These are phyloP conservation scores for Fusarium citri DNA, from an alignment of 2,329 filamentous ascomycete genomes.

Conservation along the genomic window DNA sequence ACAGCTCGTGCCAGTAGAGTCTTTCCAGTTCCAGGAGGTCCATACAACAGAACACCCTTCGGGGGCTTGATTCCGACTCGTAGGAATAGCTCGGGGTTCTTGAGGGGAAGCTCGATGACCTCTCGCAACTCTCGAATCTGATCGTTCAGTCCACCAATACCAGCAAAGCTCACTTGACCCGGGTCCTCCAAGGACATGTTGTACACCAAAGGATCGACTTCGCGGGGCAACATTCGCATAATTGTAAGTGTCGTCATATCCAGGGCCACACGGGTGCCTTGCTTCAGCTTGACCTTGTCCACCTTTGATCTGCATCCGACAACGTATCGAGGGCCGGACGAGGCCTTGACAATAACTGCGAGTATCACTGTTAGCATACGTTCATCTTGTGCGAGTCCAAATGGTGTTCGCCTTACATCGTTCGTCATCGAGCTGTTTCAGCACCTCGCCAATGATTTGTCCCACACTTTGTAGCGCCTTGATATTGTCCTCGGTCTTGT, in stretches of 20 bases:
- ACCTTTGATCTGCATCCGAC: conserved; percentile 99
- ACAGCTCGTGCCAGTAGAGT: conserved; percentile 94
- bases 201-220: conserved; percentile 98
- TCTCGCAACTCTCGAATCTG: conserved; percentile 97
- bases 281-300: conserved; percentile 96
- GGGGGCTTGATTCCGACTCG: conserved; percentile 98
- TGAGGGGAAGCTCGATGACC: conserved; percentile 96
- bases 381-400: conserved; percentile 12
- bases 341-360: conserved; percentile 97
- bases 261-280: conserved; percentile 95
- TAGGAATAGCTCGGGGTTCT: conserved; percentile 98
- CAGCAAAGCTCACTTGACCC: conserved; percentile 96
- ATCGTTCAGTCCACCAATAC: conserved; percentile 97
- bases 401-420: conserved; percentile 74
- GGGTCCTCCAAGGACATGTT: conserved; percentile 99
- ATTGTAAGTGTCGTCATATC: conserved; percentile 99
- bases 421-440: conserved; percentile 99
- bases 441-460: conserved; percentile 98
- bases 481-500: conserved; percentile 98
- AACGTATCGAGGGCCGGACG: conserved; percentile 95
- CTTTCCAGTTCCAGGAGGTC: conserved; percentile 96
- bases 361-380: conserved; percentile 35
- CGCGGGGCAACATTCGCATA: conserved; percentile 98
- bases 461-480: conserved; percentile 99
- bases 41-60: conserved; percentile 96